Evolutionary conservation across 2,329 filamentous ascomycete genomes (phyloP).

Genomic region (Sporothrix euskadiensis): DNA sequence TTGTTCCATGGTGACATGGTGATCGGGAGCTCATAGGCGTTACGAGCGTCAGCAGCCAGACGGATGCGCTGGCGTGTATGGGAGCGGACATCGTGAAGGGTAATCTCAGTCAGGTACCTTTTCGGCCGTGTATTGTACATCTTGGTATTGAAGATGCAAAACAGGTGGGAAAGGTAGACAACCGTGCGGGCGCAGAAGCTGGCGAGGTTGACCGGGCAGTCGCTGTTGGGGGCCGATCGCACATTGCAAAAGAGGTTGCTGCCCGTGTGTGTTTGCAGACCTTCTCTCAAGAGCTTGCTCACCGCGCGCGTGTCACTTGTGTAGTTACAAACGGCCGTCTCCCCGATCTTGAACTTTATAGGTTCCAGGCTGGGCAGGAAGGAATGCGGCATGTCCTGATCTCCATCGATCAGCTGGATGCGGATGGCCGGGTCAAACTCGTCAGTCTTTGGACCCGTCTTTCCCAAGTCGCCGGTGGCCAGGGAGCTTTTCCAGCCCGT

Average conservation of each 20-base stretch:
- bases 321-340: neutral
- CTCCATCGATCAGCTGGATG: neutral
- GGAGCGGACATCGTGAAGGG: neutral
- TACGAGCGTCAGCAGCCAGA: too few species aligned
- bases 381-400: too few species aligned
- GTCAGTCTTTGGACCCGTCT: too few species aligned
- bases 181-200: neutral
- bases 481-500: too few species aligned
- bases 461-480: too few species aligned
- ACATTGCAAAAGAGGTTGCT: neutral
- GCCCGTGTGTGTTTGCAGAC: neutral
- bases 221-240: neutral
- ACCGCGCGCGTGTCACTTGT: neutral
- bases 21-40: neutral
- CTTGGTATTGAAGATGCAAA: neutral
- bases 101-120: neutral
- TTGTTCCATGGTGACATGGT: neutral
- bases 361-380: too few species aligned
- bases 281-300: neutral
- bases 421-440: neutral
- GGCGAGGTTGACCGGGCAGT: neutral
- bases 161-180: neutral
- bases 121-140: too few species aligned
- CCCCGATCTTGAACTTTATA: neutral
- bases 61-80: neutral